Evolutionary conservation across 2,329 filamentous ascomycete genomes (phyloP).

Genomic region (Sclerotiophoma versabilis): DNA sequence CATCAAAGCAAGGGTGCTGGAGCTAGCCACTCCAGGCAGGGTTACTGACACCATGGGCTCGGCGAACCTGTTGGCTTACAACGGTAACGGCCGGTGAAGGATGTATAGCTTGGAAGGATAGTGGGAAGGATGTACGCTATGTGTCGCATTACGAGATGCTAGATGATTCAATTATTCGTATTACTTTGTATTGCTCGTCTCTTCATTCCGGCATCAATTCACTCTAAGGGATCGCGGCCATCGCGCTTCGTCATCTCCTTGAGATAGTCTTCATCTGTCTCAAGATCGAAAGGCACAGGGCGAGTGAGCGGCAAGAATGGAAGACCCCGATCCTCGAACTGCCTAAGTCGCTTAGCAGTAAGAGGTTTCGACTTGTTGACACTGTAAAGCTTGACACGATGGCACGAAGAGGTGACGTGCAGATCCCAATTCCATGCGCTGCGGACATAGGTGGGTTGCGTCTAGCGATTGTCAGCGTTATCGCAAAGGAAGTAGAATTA

Average conservation of each 20-base stretch:
- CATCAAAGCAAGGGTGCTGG: conserved; percentile 31
- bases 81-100: conserved; percentile 28
- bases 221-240: conserved; percentile 12
- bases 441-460: conserved; percentile 54
- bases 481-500: no score
- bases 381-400: conserved; percentile 65
- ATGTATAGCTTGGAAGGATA: background rate
- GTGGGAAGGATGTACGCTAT: background rate
- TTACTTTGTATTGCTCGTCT: background rate
- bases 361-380: conserved; percentile 61
- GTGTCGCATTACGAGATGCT: background rate
- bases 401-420: conserved; percentile 69
- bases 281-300: conserved; percentile 59
- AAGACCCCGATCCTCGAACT: conserved; percentile 59
- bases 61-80: conserved; percentile 39
- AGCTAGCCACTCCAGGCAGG: conserved; percentile 26
- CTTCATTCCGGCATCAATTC: no score
- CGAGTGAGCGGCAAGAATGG: conserved; percentile 63
- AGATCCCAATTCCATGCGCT: conserved; percentile 68
- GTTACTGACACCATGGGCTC: conserved; percentile 32
- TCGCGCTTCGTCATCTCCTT: conserved; percentile 49
- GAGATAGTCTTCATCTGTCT: conserved; percentile 59
- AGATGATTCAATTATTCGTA: background rate
- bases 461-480: conserved; percentile 30
- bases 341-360: conserved; percentile 60